Conservation (phyloP, 768 basidiomycete genomes). For the Thelephora ganbajun region DNA sequence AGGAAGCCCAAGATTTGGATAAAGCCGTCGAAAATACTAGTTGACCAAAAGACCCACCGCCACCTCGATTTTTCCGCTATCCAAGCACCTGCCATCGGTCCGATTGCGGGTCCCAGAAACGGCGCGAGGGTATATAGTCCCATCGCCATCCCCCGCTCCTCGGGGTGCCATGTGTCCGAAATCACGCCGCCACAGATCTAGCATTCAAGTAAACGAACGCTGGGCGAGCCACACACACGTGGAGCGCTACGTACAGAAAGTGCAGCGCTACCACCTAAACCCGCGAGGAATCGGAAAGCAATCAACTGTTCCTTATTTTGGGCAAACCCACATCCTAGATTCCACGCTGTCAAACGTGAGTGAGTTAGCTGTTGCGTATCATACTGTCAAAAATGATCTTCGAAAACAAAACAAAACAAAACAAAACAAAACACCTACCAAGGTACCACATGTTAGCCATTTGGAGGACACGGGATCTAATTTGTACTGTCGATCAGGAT, state of each 20-base stretch:
- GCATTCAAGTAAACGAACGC: neutral
- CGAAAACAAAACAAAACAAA: too few relatives aligned
- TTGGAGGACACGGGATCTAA: constrained; percentile 40
- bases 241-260: constrained; percentile 13
- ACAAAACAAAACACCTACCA: constrained; percentile 19
- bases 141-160: constrained; percentile 49
- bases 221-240: too few relatives aligned
- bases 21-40: constrained; percentile 37
- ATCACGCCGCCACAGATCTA: constrained; percentile 56
- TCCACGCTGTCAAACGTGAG: constrained; percentile 30
- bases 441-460: constrained; percentile 49
- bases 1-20: constrained; percentile 43
- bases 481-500: neutral
- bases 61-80: constrained; percentile 50
- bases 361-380: neutral
- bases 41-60: constrained; percentile 70
- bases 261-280: constrained; percentile 25
- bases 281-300: constrained; percentile 24
- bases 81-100: constrained; percentile 50
- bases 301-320: constrained; percentile 19
- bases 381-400: neutral
- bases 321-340: constrained; percentile 23
- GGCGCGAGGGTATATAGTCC: constrained; percentile 54
- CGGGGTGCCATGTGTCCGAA: constrained; percentile 44
- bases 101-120: constrained; percentile 49